A percentile compares a stretch with the other conserved stretches of the same genome.
phyloP scores from a whole-genome alignment of 768 basidiomycete species.

The Amanita inopinata region DNA sequence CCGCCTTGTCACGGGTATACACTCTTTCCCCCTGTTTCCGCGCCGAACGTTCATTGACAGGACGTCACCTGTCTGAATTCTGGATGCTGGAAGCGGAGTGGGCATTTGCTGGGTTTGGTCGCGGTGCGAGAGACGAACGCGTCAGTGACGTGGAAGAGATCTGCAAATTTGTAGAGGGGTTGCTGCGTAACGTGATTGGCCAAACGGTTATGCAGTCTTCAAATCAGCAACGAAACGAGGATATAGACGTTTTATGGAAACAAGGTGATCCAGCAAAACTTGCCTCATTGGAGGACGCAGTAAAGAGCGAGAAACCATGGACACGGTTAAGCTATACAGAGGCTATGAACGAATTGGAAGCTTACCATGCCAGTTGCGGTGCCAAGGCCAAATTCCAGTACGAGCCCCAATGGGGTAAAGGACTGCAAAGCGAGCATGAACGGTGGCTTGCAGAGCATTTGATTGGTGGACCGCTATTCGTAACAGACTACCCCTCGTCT shows the following conservation, averaged over 20 bases:
- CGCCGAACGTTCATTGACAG: slow-evolving; percentile 82
- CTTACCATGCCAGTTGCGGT: slow-evolving; percentile 20
- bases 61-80: slow-evolving; percentile 92
- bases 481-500: slow-evolving; percentile 76
- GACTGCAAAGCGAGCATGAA: slow-evolving; percentile 87
- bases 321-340: slow-evolving; percentile 68
- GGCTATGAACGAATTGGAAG: slow-evolving; percentile 52
- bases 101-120: slow-evolving; percentile 25
- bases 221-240: slow-evolving; percentile 13
- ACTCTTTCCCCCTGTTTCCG: slow-evolving; percentile 92
- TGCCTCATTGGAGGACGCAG: slow-evolving; percentile 26
- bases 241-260: slow-evolving; percentile 31
- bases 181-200: slow-evolving; percentile 21
- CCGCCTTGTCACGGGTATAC: slow-evolving; percentile 75
- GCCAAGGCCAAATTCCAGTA: slow-evolving; percentile 39
- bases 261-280: slow-evolving; percentile 18
- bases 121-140: background rate
- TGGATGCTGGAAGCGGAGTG: slow-evolving; percentile 99
- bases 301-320: slow-evolving; percentile 39
- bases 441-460: slow-evolving; percentile 72
- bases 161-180: slow-evolving; percentile 29
- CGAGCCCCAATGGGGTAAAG: slow-evolving; percentile 54
- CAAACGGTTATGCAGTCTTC: slow-evolving; percentile 13
- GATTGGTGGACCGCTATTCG: slow-evolving; percentile 73
- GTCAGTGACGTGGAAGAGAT: slow-evolving; percentile 32